phyloP scores from a whole-genome alignment of 23 red algal species.

The Agarophyton chilense region DNA sequence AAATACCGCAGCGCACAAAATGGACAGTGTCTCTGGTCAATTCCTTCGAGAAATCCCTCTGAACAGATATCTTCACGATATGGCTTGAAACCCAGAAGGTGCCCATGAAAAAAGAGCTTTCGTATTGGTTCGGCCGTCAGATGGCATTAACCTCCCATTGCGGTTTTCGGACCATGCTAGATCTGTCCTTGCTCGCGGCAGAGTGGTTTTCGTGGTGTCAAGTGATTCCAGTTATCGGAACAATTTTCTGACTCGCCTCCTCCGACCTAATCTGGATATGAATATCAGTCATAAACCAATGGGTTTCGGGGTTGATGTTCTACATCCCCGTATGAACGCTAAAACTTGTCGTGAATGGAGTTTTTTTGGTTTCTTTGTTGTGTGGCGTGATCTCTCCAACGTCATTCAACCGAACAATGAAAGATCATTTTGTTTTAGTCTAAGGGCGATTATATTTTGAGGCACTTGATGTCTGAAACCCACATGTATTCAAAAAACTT shows the following conservation, averaged over 20 bases:
- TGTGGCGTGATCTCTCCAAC: slow-evolving; percentile 52
- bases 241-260: slow-evolving; percentile 66
- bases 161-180: slow-evolving; percentile 67
- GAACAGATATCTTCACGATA: slow-evolving; percentile 44
- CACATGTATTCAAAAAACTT: slow-evolving; percentile 70
- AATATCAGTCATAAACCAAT: slow-evolving; percentile 80
- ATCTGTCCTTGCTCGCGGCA: slow-evolving; percentile 36
- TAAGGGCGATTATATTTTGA: slow-evolving; percentile 69
- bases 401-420: slow-evolving; percentile 49
- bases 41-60: slow-evolving; percentile 67
- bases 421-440: slow-evolving; percentile 61
- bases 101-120: slow-evolving; percentile 47
- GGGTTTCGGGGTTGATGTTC: slow-evolving; percentile 76
- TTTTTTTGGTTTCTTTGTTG: slow-evolving; percentile 80
- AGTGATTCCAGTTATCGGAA: slow-evolving; percentile 87
- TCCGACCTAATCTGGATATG: slow-evolving; percentile 83
- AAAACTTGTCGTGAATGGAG: slow-evolving; percentile 79
- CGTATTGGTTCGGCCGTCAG: slow-evolving; percentile 66
- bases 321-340: slow-evolving; percentile 75
- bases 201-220: slow-evolving; percentile 56
- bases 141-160: slow-evolving; percentile 66
- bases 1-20: slow-evolving; percentile 40
- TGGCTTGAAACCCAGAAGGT: slow-evolving; percentile 42
- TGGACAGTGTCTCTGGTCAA: slow-evolving; percentile 67
- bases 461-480: slow-evolving; percentile 87